Evolutionary conservation across 768 basidiomycete genomes (phyloP).

Genomic region (Pleurotus tuber-regium): DNA sequence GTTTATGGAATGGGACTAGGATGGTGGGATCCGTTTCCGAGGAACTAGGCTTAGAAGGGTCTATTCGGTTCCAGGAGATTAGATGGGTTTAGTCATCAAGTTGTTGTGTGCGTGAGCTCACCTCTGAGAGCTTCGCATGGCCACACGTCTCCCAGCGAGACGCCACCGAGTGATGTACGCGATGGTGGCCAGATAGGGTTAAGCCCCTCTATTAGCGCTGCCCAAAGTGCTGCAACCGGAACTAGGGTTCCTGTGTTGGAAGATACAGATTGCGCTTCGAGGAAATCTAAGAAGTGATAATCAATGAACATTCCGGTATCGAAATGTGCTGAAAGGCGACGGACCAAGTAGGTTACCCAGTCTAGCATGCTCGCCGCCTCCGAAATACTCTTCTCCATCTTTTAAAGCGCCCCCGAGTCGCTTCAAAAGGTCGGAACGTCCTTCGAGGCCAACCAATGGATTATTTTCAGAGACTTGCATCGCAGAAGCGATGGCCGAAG

Average conservation of each 20-base stretch:
- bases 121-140: constrained; percentile 58
- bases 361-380: constrained; percentile 49
- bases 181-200: constrained; percentile 86
- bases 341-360: constrained; percentile 83
- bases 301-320: not conserved
- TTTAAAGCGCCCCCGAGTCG: constrained; percentile 73
- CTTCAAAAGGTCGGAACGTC: constrained; percentile 73
- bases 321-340: constrained; percentile 10
- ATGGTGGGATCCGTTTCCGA: constrained; percentile 51
- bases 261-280: constrained; percentile 51
- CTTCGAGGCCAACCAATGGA: constrained; percentile 89
- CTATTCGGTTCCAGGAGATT: not conserved
- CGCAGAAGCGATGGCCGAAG: constrained; percentile 54
- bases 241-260: constrained; percentile 44
- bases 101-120: not conserved
- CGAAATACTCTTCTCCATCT: constrained; percentile 67
- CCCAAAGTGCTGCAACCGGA: constrained; percentile 78
- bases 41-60: constrained; percentile 11
- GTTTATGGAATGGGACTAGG: constrained; percentile 93
- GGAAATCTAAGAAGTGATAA: constrained; percentile 51
- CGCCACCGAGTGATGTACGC: constrained; percentile 61
- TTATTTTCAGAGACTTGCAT: constrained; percentile 82
- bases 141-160: constrained; percentile 93
- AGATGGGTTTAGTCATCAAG: not conserved
- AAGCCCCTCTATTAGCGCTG: constrained; percentile 76